These are phyloP conservation scores for Fraxinus platypoda DNA, from an alignment of 305 asterid genomes.

Conservation along the genomic window DNA sequence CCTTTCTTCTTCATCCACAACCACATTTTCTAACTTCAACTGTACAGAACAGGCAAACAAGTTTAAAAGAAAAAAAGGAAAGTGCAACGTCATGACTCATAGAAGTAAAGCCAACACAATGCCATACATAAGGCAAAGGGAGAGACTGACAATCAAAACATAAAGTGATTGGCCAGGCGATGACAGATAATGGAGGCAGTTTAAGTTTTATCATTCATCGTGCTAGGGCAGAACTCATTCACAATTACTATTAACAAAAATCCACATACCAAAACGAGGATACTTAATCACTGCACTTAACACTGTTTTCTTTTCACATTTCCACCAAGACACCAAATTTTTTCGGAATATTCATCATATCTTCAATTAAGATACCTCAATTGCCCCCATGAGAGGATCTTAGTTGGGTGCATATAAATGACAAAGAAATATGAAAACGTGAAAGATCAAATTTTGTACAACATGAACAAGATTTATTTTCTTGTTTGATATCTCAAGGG, in stretches of 20 bases:
- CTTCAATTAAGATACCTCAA: constrained; percentile 14
- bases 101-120: background rate
- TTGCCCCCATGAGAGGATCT: background rate
- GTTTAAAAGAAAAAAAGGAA: background rate
- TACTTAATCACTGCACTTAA: background rate
- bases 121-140: background rate
- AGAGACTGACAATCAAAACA: background rate
- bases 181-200: background rate
- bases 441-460: background rate
- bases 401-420: background rate
- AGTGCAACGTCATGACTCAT: background rate
- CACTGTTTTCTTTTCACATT: background rate
- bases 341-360: background rate
- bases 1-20: constrained; percentile 78
- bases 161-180: background rate
- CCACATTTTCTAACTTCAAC: constrained; percentile 72
- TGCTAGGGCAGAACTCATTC: background rate
- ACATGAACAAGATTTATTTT: constrained; percentile 5
- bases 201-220: background rate
- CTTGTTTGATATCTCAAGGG: background rate
- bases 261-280: background rate
- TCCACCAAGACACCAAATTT: constrained; percentile 1
- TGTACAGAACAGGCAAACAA: constrained; percentile 26
- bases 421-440: background rate
- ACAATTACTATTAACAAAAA: background rate